Base-by-base conservation (phyloP, 441 rosid genomes). In the Gossypium davidsonii region DNA sequence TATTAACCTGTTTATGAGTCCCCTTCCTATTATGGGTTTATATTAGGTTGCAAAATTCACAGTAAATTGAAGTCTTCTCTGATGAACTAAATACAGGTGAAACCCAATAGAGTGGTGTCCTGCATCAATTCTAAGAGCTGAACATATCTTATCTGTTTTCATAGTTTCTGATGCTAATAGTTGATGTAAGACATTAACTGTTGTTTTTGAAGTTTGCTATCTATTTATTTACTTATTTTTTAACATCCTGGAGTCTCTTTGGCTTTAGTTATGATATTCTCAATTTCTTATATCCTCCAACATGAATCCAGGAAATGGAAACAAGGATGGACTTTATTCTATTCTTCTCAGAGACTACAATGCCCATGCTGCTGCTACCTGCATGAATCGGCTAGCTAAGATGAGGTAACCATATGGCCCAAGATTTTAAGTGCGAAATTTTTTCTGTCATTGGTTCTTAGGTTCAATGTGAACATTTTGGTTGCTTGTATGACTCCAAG, bases 361-460 rank as follows among this genome's bases (percentile, higher is more conserved):
- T 81, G 85, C 97, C 68, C 93, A 87, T 83, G 98, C 97, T 74
- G 97, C 98, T 83, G 90, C 98, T 62, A 80, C 87, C 81, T 93
- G 98, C 90, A 95, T 95, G 99, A 93, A 89, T 81, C 92, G 99
- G 61, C 88, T 95, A 73, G 97, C 99, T 80, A 95, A 95, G 79
- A 71, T 95, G 83, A 95, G 99, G 99, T 89, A 83, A 83, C 71
- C 78, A 64, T 75, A 21, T 56, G 25, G 26, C n/a, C 14, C 21
- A 6, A n/a, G 11, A 51, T 21, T 69, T 46, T 44, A 15, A 1
- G 20, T 70, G 26, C 6, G 25, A 44, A 61, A 51, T 53, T 20
- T 20, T 51, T 14, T 51, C 23, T 25, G 20, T 25, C 39, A n/a
- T 21, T 62, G 6, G 64, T 52, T 69, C 31, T 34, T 6, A 12